Evolutionary conservation across 345 rosid species (phyloP).

Genomic region (Populus deltoides): DNA sequence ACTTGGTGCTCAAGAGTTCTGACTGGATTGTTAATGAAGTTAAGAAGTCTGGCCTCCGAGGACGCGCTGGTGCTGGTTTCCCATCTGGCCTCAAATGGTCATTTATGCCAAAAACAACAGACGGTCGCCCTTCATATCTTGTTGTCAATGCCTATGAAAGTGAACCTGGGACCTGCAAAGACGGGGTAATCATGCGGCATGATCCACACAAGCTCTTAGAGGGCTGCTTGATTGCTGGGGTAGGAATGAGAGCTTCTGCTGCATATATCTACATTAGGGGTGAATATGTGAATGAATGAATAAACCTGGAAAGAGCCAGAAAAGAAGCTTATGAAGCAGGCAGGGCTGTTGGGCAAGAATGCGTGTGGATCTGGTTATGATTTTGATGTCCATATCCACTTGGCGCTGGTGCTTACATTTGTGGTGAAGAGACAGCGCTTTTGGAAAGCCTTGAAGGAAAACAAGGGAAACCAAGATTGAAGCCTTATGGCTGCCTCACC

Average conservation of each 20-base stretch:
- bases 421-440: conserved; percentile 98
- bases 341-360: conserved; percentile 90
- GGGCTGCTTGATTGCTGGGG: conserved; percentile 98
- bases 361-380: conserved; percentile 98
- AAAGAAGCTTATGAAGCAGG: conserved; percentile 93
- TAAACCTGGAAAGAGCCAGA: conserved; percentile 74
- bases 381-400: conserved; percentile 94
- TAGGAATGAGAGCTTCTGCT: conserved; percentile 96
- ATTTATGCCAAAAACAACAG: conserved; percentile 96
- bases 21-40: conserved; percentile 97
- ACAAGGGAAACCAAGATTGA: conserved; percentile 96
- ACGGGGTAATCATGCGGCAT: conserved; percentile 95
- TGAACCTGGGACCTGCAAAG: conserved; percentile 99
- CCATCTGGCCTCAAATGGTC: conserved; percentile 99
- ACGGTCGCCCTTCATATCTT: conserved; percentile 95
- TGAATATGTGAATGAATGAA: conserved; percentile 89
- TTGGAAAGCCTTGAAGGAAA: conserved; percentile 96
- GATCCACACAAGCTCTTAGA: conserved; percentile 95
- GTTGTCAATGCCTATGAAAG: conserved; percentile 99
- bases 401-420: conserved; percentile 98
- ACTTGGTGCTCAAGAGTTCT: conserved; percentile 89
- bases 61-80: conserved; percentile 99
- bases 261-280: conserved; percentile 97
- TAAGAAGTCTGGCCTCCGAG: conserved; percentile 94
- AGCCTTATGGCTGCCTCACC: conserved; percentile 98